A percentile compares a stretch with the other conserved stretches of the same genome.
These are phyloP conservation scores for Cladobotryum protrusum DNA, from an alignment of 2,329 filamentous ascomycete species.

Conservation along the genomic window DNA sequence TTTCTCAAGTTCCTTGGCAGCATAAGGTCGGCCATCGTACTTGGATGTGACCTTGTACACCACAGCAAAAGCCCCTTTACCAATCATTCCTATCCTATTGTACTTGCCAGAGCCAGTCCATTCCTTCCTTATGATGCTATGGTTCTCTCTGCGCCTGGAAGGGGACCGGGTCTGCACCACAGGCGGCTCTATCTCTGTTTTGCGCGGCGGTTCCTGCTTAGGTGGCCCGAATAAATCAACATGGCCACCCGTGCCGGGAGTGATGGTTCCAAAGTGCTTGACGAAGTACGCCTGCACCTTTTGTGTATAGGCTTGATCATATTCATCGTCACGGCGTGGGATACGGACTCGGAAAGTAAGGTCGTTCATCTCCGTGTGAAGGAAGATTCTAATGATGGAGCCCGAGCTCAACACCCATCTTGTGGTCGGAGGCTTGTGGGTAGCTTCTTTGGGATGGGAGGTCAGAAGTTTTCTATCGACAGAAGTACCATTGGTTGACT, in stretches of 20 bases:
- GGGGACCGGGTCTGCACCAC: conserved; percentile 10
- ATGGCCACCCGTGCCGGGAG: conserved; percentile 42
- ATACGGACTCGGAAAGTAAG: conserved; percentile 82
- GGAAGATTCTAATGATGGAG: conserved; percentile 64
- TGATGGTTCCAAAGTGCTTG: conserved; percentile 35
- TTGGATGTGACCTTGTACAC: conserved; percentile 88
- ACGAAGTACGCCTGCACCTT: conserved; percentile 65
- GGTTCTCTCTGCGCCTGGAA: conserved; percentile 21
- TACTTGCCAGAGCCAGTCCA: conserved; percentile 84
- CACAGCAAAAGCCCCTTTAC: conserved; percentile 89
- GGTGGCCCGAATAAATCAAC: conserved; percentile 29
- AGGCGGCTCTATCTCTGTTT: conserved; percentile 6
- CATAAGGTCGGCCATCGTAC: conserved; percentile 74
- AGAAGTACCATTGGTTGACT: conserved; percentile 91
- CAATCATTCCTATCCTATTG: conserved; percentile 74
- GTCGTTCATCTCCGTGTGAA: conserved; percentile 48
- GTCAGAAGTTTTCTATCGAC: conserved; percentile 68
- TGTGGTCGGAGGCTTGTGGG: conserved; percentile 25
- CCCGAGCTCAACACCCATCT: conserved; percentile 64
- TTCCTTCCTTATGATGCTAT: conserved; percentile 43
- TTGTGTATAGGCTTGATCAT: conserved; percentile 57
- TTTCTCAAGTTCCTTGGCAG: conserved; percentile 94
- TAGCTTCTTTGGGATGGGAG: conserved; percentile 29
- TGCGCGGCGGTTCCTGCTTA: conserved; percentile 8
- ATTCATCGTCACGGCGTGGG: conserved; percentile 63